Percentiles rank a stretch among this genome's conserved stretches.
phyloP scores from a whole-genome alignment of 345 rosid genomes.

The rapeseed (Brassica napus) region DNA sequence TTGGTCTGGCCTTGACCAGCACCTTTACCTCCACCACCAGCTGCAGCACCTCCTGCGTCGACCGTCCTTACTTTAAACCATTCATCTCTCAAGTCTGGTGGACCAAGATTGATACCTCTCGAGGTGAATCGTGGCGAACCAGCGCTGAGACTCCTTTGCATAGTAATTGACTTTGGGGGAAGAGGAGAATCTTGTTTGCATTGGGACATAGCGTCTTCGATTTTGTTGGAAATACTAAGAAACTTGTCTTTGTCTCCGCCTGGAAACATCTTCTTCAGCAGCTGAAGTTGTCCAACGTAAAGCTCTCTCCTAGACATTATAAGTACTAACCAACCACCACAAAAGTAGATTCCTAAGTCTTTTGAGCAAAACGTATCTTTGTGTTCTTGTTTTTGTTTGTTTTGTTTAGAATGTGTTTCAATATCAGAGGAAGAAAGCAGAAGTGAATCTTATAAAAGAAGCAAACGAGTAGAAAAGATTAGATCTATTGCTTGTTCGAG shows the following conservation, averaged over 20 bases:
- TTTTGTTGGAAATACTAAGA: conserved; percentile 36
- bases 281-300: conserved; percentile 36
- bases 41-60: conserved; percentile 2
- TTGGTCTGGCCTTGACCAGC: conserved; percentile 39
- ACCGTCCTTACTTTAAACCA: conserved; percentile 39
- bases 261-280: conserved; percentile 36
- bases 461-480: neutral
- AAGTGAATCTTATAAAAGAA: too few species aligned
- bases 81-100: conserved; percentile 17
- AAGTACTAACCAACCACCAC: neutral
- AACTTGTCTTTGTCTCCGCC: conserved; percentile 35
- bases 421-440: neutral
- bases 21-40: conserved; percentile 32
- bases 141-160: conserved; percentile 37
- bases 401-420: conserved; percentile 13
- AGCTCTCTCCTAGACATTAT: conserved; percentile 38
- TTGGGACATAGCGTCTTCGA: conserved; percentile 34
- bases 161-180: conserved; percentile 26
- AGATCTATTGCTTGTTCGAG: conserved; percentile 18
- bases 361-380: neutral
- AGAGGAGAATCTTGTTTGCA: conserved; percentile 29
- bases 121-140: conserved; percentile 8
- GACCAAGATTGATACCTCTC: conserved; percentile 16
- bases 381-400: neutral
- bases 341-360: neutral